Evolutionary conservation across 73 alveolate genomes (phyloP).

Genomic region (Tetrahymena thermophila): DNA sequence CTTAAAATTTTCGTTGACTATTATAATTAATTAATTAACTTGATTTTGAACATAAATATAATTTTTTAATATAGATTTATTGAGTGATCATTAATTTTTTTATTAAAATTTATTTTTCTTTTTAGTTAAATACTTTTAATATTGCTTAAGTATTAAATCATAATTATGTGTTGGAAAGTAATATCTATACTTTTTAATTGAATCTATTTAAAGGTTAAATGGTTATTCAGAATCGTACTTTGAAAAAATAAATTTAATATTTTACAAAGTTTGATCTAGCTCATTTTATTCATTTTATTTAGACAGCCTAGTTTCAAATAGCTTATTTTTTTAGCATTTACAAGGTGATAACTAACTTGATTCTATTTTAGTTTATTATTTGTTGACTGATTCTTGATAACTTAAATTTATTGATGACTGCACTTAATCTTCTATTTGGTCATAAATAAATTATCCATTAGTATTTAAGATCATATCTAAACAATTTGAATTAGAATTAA

Average conservation of each 20-base stretch:
- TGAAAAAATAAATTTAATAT: neutral
- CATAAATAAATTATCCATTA: neutral
- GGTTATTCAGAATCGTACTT: neutral
- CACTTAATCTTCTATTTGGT: neutral
- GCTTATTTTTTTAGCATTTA: neutral
- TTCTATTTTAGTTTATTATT: too few species aligned
- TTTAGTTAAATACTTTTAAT: too few species aligned
- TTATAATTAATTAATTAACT: too few species aligned
- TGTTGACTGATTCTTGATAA: neutral
- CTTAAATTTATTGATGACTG: neutral
- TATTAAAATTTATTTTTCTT: neutral
- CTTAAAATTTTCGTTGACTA: too few species aligned
- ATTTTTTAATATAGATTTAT: too few species aligned
- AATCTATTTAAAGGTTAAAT: neutral
- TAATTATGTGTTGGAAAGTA: neutral
- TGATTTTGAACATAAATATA: too few species aligned
- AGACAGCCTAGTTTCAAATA: neutral
- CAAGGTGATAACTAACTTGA: too few species aligned
- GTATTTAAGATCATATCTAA: neutral
- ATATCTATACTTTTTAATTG: neutral
- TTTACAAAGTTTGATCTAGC: neutral
- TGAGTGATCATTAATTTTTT: too few species aligned
- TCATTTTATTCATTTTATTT: neutral
- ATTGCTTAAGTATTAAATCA: neutral
- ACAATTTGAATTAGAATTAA: too few species aligned